A percentile compares a stretch with the other conserved stretches of the same genome.
Evolutionary conservation across 2,329 filamentous ascomycete genomes (phyloP).

Genomic region (Bipolaris zeicola): DNA sequence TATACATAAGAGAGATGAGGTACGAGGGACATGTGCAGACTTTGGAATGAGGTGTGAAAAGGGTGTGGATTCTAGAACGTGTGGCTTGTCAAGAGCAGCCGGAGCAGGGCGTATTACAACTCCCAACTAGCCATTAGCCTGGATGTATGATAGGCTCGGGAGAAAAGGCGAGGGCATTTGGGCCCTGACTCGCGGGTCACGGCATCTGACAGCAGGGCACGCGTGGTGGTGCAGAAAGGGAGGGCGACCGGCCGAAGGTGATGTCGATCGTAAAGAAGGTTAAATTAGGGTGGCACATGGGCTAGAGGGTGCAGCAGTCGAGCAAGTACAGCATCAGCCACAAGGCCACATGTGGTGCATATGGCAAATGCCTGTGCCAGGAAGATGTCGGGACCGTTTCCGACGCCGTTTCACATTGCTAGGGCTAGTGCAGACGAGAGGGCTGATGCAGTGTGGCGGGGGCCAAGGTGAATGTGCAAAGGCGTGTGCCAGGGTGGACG

Average conservation of each 20-base stretch:
- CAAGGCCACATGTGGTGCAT: background rate
- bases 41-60: background rate
- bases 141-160: background rate
- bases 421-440: background rate
- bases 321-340: background rate
- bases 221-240: background rate
- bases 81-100: conserved; percentile 26
- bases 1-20: no score
- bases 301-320: no score
- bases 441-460: background rate
- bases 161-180: background rate
- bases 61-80: background rate
- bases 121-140: background rate
- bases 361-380: background rate
- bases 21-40: background rate
- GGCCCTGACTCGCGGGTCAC: background rate
- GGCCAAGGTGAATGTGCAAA: background rate
- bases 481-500: background rate
- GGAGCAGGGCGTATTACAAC: no score
- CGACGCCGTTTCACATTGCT: conserved; percentile 1
- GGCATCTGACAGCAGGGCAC: background rate
- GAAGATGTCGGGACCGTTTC: background rate
- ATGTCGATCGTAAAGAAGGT: background rate
- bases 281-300: background rate
- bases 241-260: background rate